A percentile compares a stretch with the other conserved stretches of the same genome.
phyloP scores from a whole-genome alignment of 129 eudicot species.

The Tagetes erecta region DNA sequence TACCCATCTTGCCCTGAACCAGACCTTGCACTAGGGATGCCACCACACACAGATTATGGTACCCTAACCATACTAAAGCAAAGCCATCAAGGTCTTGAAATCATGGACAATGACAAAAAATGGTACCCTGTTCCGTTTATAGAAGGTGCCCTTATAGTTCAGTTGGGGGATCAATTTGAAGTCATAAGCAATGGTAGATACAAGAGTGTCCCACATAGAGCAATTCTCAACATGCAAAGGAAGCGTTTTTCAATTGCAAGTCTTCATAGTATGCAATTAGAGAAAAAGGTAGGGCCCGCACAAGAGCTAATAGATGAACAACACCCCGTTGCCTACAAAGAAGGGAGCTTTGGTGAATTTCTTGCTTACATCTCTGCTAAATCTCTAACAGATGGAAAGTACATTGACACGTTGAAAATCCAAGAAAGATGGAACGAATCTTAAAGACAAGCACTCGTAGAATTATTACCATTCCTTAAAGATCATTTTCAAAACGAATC shows the following conservation, averaged over 20 bases:
- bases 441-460: background rate
- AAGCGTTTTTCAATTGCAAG: slow-evolving; percentile 73
- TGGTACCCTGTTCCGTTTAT: slow-evolving; percentile 64
- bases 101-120: slow-evolving; percentile 45
- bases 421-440: slow-evolving; percentile 28
- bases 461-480: background rate
- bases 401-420: slow-evolving; percentile 58
- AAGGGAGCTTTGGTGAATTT: slow-evolving; percentile 63
- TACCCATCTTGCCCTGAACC: slow-evolving; percentile 78
- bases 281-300: slow-evolving; percentile 52
- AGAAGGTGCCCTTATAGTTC: slow-evolving; percentile 53
- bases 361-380: slow-evolving; percentile 44
- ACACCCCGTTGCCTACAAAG: slow-evolving; percentile 51
- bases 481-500: background rate
- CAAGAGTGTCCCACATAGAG: slow-evolving; percentile 59
- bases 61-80: slow-evolving; percentile 56
- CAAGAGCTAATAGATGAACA: slow-evolving; percentile 58
- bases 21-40: slow-evolving; percentile 66
- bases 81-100: slow-evolving; percentile 55
- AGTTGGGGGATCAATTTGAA: slow-evolving; percentile 75
- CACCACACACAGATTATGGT: slow-evolving; percentile 67
- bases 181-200: slow-evolving; percentile 66
- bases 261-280: slow-evolving; percentile 60
- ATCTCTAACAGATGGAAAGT: slow-evolving; percentile 47
- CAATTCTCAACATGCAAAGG: slow-evolving; percentile 39